Evolutionary conservation across 352 stramenopile species (phyloP), one percentile per base, ranked within the genome.

Genomic region (Phytophthora palmivora): DNA sequence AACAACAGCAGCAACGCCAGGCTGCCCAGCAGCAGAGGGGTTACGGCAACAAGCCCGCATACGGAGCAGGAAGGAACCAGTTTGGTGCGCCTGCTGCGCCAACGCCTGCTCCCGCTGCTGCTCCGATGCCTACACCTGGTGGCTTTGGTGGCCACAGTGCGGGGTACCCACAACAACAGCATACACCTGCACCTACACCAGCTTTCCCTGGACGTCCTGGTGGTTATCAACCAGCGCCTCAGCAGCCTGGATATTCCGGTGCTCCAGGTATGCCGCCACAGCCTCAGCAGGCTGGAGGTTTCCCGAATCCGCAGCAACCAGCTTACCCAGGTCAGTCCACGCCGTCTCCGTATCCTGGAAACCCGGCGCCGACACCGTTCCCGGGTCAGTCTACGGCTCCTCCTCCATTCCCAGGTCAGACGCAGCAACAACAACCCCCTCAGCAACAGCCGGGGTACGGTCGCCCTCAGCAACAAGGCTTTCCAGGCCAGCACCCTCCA

Each of bases 151-250:
- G 48, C 2, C 70, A 83, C 44, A 38, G 62, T 16, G 55, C 67
- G 15, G 67, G 65, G 0, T 91, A 88, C 54, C 72, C 76, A n/a
- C 63, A 64, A 14, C 65, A 79, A 16, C 72, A 75, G 36, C 68
- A 70, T 37, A 41, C 72, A 24, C 70, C 64, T n/a, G 67, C 56
- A 8, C 64, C 67, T 26, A 74, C 74, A 1, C 77, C 78, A 38
- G 68, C 48, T n/a, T 89, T 80, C 41, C 63, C 63, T 42, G 63
- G 59, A 4, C 72, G 70, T 58, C 68, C 65, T 51, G 67, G 74
- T 57, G 58, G 63, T 22, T 79, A 68, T 21, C 77, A 81, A 45
- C 48, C 63, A 26, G 38, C 64, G 14, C 45, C 59, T 12, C 65
- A 79, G 32, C 59, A 77, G n/a, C 72, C 74, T 41, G 24, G 56